These are phyloP conservation scores for Pyricularia grisea DNA, from an alignment of 2,329 filamentous ascomycete genomes.

Conservation along the genomic window DNA sequence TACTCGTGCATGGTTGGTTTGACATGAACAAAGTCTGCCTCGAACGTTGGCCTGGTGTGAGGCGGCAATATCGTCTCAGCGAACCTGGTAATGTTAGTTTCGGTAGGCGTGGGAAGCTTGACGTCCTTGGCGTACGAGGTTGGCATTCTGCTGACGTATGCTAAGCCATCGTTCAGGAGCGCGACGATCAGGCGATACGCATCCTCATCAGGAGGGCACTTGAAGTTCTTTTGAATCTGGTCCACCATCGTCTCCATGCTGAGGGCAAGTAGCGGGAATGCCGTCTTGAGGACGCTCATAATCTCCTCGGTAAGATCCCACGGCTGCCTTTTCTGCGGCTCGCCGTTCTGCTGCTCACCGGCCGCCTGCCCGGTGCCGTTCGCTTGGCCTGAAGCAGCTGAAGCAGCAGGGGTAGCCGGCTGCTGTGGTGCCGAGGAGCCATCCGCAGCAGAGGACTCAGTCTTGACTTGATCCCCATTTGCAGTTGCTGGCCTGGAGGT, in stretches of 20 bases:
- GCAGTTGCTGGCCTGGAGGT: slow-evolving; percentile 41
- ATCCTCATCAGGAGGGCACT: slow-evolving; percentile 96
- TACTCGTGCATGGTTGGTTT: slow-evolving; percentile 99
- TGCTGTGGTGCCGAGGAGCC: slow-evolving; percentile 9
- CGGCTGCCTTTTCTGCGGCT: slow-evolving; percentile 61
- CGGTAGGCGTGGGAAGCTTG: slow-evolving; percentile 81
- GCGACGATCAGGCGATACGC: slow-evolving; percentile 97
- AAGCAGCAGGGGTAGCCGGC: slow-evolving; percentile 6
- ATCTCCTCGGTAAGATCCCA: slow-evolving; percentile 98
- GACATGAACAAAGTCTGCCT: slow-evolving; percentile 89
- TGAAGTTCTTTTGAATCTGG: slow-evolving; percentile 98
- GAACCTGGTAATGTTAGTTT: slow-evolving; percentile 94
- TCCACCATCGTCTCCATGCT: slow-evolving; percentile 99
- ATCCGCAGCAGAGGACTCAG: slow-evolving; percentile 19
- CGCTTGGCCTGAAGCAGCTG: slow-evolving; percentile 9
- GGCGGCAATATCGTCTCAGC: slow-evolving; percentile 90
- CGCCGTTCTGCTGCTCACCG: slow-evolving; percentile 17
- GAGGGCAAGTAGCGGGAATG: slow-evolving; percentile 86
- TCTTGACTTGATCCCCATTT: slow-evolving; percentile 37
- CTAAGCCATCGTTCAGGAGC: slow-evolving; percentile 86
- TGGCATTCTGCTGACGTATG: slow-evolving; percentile 84
- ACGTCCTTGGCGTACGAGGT: slow-evolving; percentile 81
- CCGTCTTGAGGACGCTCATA: slow-evolving; percentile 90
- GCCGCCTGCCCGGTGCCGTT: slow-evolving; percentile 17
- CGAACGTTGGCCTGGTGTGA: slow-evolving; percentile 93